Evolutionary conservation across 1,284 basidiomycete species (phyloP).

Genomic region (Sporisorium scitamineum): DNA sequence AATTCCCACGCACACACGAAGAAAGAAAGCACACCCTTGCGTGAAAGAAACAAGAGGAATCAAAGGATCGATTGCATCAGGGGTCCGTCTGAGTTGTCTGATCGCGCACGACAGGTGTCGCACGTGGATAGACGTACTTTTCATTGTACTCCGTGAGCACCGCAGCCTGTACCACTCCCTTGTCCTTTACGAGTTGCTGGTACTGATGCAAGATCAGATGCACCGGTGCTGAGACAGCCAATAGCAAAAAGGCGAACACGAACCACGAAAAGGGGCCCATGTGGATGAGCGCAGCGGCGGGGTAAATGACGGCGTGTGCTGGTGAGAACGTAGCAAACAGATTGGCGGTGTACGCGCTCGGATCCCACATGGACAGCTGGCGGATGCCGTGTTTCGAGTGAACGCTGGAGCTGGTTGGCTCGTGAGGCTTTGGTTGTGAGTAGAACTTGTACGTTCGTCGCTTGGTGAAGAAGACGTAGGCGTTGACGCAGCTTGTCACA

Average conservation of each 20-base stretch:
- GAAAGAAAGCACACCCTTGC: not conserved
- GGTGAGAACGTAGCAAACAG: slow-evolving; percentile 47
- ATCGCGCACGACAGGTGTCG: slow-evolving; percentile 52
- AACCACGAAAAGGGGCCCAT: slow-evolving; percentile 32
- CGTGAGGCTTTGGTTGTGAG: slow-evolving; percentile 25
- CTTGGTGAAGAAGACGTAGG: slow-evolving; percentile 50
- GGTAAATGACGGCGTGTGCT: slow-evolving; percentile 39
- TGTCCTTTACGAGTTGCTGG: slow-evolving; percentile 54
- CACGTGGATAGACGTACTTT: slow-evolving; percentile 56
- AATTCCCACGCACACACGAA: not conserved
- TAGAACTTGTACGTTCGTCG: slow-evolving; percentile 51
- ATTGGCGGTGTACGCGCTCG: slow-evolving; percentile 36
- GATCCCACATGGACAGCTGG: slow-evolving; percentile 50
- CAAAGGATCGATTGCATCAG: slow-evolving; percentile 2
- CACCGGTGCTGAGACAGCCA: slow-evolving; percentile 33
- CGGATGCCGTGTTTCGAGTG: slow-evolving; percentile 38
- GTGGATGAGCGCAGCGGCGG: slow-evolving; percentile 26
- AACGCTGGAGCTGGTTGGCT: slow-evolving; percentile 30
- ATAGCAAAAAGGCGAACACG: slow-evolving; percentile 30
- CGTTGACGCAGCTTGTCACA: slow-evolving; percentile 42
- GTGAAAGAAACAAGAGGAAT: slow-evolving; percentile 7
- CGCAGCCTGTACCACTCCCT: slow-evolving; percentile 46
- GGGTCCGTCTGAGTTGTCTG: slow-evolving; percentile 46
- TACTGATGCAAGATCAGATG: slow-evolving; percentile 46
- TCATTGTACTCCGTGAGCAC: slow-evolving; percentile 59